Evolutionary conservation across 139 green algal genomes (phyloP), one percentile per base, ranked within the genome.

Genomic region (Ulvella scutata): DNA sequence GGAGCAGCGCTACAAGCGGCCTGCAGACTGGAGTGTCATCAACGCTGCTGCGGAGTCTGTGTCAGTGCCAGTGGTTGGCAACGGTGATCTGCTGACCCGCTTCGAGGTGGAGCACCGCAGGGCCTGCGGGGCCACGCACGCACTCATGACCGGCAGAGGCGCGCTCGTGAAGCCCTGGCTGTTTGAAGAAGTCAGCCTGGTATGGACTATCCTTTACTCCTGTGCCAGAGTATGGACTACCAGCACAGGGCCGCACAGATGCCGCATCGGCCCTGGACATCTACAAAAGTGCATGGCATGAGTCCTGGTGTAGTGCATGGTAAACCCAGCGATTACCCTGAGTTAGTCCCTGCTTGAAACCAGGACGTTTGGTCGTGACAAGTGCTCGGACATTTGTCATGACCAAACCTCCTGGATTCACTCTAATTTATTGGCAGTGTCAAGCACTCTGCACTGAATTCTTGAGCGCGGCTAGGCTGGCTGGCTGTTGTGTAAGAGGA

Each of bases 161-260:
- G 90, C 90, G 4, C 82, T 95, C 2, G 92, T 92, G 38, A 92
- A 91, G 78, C 90, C 90, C 31, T 96, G 90, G 90, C 82, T 95
- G 4, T 96, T 93, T 72, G 76, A 90, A 74, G 90, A 94, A 78
- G 79, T 84, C 37, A 79, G 76, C 51, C 84, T 92, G 80, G 82
- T 83, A 61, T 4, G 4, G 7, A 7, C 40, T 59, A 17, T 13
- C 26, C 28, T 33, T 10, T 28, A 33, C 72, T 43, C 10, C 72
- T 44, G 26, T n/a, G n/a, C n/a, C n/a, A n/a, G n/a, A n/a, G n/a
- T n/a, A n/a, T n/a, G n/a, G n/a, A n/a, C n/a, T n/a, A n/a, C n/a
- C n/a, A n/a, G n/a, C n/a, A n/a, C n/a, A n/a, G n/a, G n/a, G n/a
- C n/a, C n/a, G n/a, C n/a, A n/a, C n/a, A n/a, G n/a, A n/a, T n/a